Evolutionary conservation across 1,139 yeast species (phyloP).

Genomic region (Pichia sp.): DNA sequence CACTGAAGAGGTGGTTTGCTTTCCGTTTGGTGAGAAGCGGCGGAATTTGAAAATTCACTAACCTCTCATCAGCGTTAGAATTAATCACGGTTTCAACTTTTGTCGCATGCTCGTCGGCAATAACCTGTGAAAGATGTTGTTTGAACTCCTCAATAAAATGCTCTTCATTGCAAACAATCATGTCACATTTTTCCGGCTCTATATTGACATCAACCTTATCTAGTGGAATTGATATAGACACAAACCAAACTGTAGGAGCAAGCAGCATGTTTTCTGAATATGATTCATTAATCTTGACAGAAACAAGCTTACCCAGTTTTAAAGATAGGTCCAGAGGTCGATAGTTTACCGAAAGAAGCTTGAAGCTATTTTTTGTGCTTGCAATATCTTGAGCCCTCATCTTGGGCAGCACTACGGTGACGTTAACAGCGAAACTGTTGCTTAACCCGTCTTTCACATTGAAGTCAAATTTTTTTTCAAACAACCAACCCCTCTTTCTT

Average conservation of each 20-base stretch:
- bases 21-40: not conserved
- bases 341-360: conserved; percentile 34
- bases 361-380: conserved; percentile 23
- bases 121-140: not conserved
- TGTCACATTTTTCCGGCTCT: conserved; percentile 44
- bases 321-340: conserved; percentile 32
- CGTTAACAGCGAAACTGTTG: conserved; percentile 13
- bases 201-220: conserved; percentile 37
- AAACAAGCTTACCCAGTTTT: conserved; percentile 31
- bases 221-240: conserved; percentile 26
- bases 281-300: conserved; percentile 23
- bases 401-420: conserved; percentile 32
- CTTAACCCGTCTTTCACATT: not conserved
- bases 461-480: conserved; percentile 17
- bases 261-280: conserved; percentile 26
- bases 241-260: conserved; percentile 34
- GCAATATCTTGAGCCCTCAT: conserved; percentile 30
- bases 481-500: conserved; percentile 19
- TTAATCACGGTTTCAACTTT: not conserved
- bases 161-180: conserved; percentile 31
- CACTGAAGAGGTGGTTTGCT: not conserved
- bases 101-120: conserved; percentile 2
- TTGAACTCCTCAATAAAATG: conserved; percentile 1
- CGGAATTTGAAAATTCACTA: not conserved
- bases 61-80: not conserved